Percentiles rank a stretch among this genome's conserved stretches.
Evolutionary conservation across 2,329 filamentous ascomycete genomes (phyloP).

Genomic region (Colletotrichum siamense): DNA sequence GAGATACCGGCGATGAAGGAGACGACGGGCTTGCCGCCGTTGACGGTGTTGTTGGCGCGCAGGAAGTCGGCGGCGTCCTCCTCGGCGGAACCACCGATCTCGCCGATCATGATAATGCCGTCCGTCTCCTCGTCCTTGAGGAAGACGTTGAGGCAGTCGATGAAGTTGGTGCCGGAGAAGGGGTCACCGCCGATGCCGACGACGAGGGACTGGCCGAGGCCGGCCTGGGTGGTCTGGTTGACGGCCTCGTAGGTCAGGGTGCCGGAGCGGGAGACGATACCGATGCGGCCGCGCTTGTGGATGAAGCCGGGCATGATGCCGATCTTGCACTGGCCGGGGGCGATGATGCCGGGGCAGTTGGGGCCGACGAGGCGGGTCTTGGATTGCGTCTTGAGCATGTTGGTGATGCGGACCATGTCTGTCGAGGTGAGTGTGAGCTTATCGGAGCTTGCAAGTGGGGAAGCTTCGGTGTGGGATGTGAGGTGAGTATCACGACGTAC

Average conservation of each 20-base stretch:
- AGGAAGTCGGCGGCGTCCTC: constrained; percentile 98
- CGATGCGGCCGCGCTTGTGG: constrained; percentile 98
- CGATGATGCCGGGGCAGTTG: constrained; percentile 98
- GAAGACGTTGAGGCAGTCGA: constrained; percentile 98
- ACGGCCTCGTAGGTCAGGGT: constrained; percentile 99
- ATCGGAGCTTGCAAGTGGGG: neutral
- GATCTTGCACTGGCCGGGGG: constrained; percentile 96
- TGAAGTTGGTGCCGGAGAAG: constrained; percentile 99
- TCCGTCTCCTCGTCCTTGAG: constrained; percentile 95
- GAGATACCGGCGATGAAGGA: constrained; percentile 99
- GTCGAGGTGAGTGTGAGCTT: constrained; percentile 1
- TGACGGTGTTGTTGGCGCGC: constrained; percentile 86
- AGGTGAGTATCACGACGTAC: constrained; percentile 54
- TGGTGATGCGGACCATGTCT: constrained; percentile 99
- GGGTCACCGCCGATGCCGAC: constrained; percentile 98
- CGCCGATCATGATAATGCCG: constrained; percentile 99
- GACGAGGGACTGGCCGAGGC: constrained; percentile 96
- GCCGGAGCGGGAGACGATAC: constrained; percentile 97
- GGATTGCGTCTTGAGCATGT: constrained; percentile 95
- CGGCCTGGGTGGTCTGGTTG: constrained; percentile 98
- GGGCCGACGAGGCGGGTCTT: constrained; percentile 97
- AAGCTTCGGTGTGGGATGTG: neutral
- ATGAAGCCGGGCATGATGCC: constrained; percentile 99
- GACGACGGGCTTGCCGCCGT: constrained; percentile 89
- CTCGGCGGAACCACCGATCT: constrained; percentile 97